Evolutionary conservation across 805 yeast genomes (phyloP), one percentile per base, ranked within the genome.

Genomic region (Zygotorulaspora chibaensis): DNA sequence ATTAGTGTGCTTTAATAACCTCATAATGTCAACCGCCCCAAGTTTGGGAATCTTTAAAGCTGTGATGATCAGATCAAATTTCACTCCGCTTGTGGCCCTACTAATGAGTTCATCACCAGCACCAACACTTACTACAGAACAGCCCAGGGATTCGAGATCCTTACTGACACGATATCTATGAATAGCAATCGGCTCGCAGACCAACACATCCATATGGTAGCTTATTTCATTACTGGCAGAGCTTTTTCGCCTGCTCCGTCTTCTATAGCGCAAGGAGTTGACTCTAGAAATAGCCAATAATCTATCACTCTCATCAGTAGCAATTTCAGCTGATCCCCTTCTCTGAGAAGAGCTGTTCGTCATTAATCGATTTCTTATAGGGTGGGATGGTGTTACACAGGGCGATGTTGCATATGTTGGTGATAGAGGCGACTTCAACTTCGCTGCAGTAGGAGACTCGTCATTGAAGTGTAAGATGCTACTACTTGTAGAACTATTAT

Each of bases 161-260:
- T 75, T 77, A 35, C 80, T 75, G 23, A 83, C 75, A 11, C 87
- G 73, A 57, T 78, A 86, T 40, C 95, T 68, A 54, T 87, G 82
- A 46, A 84, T 84, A 0, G 96, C 93, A 48, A 87, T 86, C 2
- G 93, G 88, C 57, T 88, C 96, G 65, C 96, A 89, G 11, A 88
- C 70, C 38, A 91, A 69, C 3, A 89, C 81, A 61, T 87, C 90
- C 54, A 85, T 63, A 30, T 60, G 55, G 37, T 54, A 59, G 3
- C 54, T 47, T n/a, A 61, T 42, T 12, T 53, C 59, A 25, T 50
- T 51, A 27, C 51, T 51, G 0, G 52, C 48, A 2, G 62, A 56
- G 43, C 58, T 61, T 38, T 52, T 57, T 8, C 64, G 52, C 12
- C 59, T 62, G 42, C 63, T 61, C 20, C 61, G 55, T 42, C 67